Conservation (phyloP, 495 filamentous ascomycete genomes). For the Neurospora africana region DNA sequence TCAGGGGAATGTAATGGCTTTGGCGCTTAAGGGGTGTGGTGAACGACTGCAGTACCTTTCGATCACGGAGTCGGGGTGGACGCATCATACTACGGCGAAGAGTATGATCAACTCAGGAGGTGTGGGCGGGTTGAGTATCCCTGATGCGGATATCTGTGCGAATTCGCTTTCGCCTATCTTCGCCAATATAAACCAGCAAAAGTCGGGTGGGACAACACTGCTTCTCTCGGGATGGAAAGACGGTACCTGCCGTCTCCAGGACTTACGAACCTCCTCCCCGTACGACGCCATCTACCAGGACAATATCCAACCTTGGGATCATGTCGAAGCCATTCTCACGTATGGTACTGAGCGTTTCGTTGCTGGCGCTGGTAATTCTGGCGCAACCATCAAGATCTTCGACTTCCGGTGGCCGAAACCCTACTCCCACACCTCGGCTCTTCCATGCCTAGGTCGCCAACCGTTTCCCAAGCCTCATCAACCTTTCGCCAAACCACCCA, state of each 20-base stretch:
- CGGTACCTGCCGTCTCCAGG: slow-evolving; percentile 34
- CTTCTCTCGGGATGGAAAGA: slow-evolving; percentile 40
- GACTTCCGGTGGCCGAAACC: slow-evolving; percentile 36
- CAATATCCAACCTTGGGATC: slow-evolving; percentile 29
- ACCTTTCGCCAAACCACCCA: slow-evolving; percentile 17
- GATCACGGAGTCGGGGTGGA: slow-evolving; percentile 30
- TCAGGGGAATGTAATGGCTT: slow-evolving; percentile 22
- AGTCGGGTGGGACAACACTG: slow-evolving; percentile 17
- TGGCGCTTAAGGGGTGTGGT: slow-evolving; percentile 24
- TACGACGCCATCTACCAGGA: slow-evolving; percentile 34
- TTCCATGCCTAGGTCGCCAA: slow-evolving; percentile 21
- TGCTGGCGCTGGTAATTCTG: slow-evolving; percentile 25
- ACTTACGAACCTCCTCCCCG: slow-evolving; percentile 27
- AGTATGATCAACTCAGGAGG: not conserved
- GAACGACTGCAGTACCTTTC: slow-evolving; percentile 29
- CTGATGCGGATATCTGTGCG: slow-evolving; percentile 14
- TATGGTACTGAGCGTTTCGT: slow-evolving; percentile 35
- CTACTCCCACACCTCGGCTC: slow-evolving; percentile 33
- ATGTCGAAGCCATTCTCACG: slow-evolving; percentile 29
- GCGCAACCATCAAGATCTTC: slow-evolving; percentile 31
- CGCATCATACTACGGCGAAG: slow-evolving; percentile 15
- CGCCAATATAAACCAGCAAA: slow-evolving; percentile 10
- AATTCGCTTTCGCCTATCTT: slow-evolving; percentile 30
- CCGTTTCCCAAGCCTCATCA: slow-evolving; percentile 29
- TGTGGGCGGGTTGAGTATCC: not conserved